Evolutionary conservation across 768 basidiomycete genomes (phyloP).

Genomic region (Amylocystis lapponica): DNA sequence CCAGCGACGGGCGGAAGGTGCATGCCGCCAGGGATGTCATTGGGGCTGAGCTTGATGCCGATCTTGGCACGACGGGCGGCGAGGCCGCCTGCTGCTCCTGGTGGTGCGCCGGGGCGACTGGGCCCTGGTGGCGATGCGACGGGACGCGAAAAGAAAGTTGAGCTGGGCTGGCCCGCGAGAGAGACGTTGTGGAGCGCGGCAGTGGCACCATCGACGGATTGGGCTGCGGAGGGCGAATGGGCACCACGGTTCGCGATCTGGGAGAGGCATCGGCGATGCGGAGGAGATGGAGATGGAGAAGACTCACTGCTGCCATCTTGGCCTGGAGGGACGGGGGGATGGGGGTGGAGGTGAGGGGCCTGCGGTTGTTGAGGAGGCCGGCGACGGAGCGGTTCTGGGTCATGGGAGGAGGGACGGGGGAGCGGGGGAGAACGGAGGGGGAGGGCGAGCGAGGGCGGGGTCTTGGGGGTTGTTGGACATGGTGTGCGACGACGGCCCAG

Average conservation of each 20-base stretch:
- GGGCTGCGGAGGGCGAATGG: constrained; percentile 26
- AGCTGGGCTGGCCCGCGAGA: constrained; percentile 9
- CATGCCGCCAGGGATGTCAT: constrained; percentile 15
- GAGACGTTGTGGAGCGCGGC: constrained; percentile 35
- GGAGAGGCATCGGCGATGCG: constrained; percentile 6
- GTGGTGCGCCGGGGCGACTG: constrained; percentile 7
- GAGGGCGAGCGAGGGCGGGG: neutral
- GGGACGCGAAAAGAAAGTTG: constrained; percentile 22
- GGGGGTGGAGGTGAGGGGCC: constrained; percentile 44
- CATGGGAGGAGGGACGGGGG: neutral
- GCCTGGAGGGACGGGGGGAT: constrained; percentile 89
- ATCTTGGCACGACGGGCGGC: constrained; percentile 18
- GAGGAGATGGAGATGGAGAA: neutral
- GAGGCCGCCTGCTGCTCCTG: constrained; percentile 19
- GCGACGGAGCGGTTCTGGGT: constrained; percentile 21
- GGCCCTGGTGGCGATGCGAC: constrained; percentile 20
- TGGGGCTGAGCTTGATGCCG: constrained; percentile 39
- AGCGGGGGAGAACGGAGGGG: constrained; percentile 4
- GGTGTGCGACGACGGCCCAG: constrained; percentile 8
- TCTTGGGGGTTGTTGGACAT: constrained; percentile 19
- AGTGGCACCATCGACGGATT: constrained; percentile 36
- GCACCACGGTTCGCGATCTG: constrained; percentile 43
- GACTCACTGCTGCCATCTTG: constrained; percentile 85
- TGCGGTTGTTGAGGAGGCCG: constrained; percentile 41
- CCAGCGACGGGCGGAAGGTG: constrained; percentile 50